A percentile compares a stretch with the other conserved stretches of the same genome.
Conservation (phyloP, 495 filamentous ascomycete genomes). For the Penicillium pancosmium region DNA sequence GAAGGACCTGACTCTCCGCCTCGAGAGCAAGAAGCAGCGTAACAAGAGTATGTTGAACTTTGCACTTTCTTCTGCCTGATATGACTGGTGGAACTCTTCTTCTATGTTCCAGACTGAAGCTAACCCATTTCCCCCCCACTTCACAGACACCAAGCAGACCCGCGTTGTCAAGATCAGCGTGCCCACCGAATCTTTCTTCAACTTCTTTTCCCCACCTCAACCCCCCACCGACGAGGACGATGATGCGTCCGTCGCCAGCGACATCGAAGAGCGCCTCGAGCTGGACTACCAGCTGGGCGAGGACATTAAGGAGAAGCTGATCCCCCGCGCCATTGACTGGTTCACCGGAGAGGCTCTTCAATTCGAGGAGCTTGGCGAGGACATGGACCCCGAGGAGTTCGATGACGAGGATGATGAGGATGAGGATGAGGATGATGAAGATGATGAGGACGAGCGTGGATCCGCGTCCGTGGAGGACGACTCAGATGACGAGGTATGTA, state of each 20-base stretch:
- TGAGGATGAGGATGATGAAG: slow-evolving; percentile 92
- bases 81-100: neutral
- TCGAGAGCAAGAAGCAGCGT: slow-evolving; percentile 98
- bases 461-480: slow-evolving; percentile 66
- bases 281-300: slow-evolving; percentile 99
- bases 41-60: slow-evolving; percentile 84
- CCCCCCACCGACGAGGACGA: slow-evolving; percentile 71
- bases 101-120: neutral
- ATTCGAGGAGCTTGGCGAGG: slow-evolving; percentile 91
- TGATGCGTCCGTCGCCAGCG: slow-evolving; percentile 65
- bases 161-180: slow-evolving; percentile 98
- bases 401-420: slow-evolving; percentile 94
- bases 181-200: slow-evolving; percentile 99
- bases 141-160: slow-evolving; percentile 93
- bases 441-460: slow-evolving; percentile 70
- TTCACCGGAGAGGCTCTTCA: slow-evolving; percentile 98
- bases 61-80: neutral
- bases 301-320: slow-evolving; percentile 99
- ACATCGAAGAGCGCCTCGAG: slow-evolving; percentile 97
- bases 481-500: slow-evolving; percentile 89
- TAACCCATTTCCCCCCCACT: neutral
- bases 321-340: slow-evolving; percentile 98
- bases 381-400: slow-evolving; percentile 78
- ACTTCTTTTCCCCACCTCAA: slow-evolving; percentile 97
- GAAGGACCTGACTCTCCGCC: slow-evolving; percentile 88